Evolutionary conservation across 768 basidiomycete genomes (phyloP).

Genomic region (Podaxis carcinomalis): DNA sequence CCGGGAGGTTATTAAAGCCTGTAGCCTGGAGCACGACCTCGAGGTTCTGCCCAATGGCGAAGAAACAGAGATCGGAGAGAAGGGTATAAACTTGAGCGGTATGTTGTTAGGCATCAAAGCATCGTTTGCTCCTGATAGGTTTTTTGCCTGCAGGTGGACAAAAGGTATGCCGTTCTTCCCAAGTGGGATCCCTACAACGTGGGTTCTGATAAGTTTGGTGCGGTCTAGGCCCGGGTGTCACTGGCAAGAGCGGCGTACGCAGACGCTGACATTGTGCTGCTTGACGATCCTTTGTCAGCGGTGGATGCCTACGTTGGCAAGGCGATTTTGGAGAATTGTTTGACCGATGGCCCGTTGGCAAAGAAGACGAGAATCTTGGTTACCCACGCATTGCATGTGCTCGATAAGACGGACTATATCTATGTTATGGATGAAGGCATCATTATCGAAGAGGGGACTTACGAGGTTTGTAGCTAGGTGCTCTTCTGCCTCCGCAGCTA

Average conservation of each 20-base stretch:
- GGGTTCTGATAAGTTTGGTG: background rate
- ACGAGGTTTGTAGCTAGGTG: slow-evolving; percentile 29
- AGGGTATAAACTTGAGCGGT: slow-evolving; percentile 68
- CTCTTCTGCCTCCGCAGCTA: background rate
- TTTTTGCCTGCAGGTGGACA: slow-evolving; percentile 26
- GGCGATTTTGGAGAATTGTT: slow-evolving; percentile 57
- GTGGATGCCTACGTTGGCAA: slow-evolving; percentile 77
- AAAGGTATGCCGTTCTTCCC: slow-evolving; percentile 23
- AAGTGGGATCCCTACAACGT: background rate
- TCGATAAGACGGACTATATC: slow-evolving; percentile 58
- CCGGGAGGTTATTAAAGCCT: slow-evolving; percentile 54
- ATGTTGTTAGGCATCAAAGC: slow-evolving; percentile 9
- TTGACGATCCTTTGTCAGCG: slow-evolving; percentile 81
- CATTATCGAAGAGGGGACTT: slow-evolving; percentile 63
- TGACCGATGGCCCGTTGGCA: slow-evolving; percentile 48
- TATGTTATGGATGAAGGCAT: slow-evolving; percentile 57
- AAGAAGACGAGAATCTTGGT: slow-evolving; percentile 58
- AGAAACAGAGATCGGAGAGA: slow-evolving; percentile 70
- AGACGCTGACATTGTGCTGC: slow-evolving; percentile 63
- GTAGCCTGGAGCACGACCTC: slow-evolving; percentile 67
- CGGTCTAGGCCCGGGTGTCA: slow-evolving; percentile 61
- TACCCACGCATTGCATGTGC: slow-evolving; percentile 55
- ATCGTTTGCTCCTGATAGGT: background rate
- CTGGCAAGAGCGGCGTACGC: slow-evolving; percentile 78
- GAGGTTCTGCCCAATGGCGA: slow-evolving; percentile 69